Evolutionary conservation across 805 yeast species (phyloP).

Genomic region (Priceomyces castillae): DNA sequence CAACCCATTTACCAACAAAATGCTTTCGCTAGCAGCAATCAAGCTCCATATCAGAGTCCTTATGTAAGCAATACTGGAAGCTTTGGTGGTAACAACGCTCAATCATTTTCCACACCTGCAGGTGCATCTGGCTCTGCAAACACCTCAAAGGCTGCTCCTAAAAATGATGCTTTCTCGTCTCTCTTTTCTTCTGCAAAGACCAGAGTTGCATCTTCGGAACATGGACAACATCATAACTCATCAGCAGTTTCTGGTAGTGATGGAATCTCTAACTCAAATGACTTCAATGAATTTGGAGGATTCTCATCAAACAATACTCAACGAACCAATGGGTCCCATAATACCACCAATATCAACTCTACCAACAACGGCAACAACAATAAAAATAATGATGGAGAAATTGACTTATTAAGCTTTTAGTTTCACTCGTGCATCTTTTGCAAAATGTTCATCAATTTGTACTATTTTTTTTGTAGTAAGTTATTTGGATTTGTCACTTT

Average conservation of each 20-base stretch:
- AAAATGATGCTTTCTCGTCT: constrained; percentile 69
- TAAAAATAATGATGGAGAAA: constrained; percentile 30
- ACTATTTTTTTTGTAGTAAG: not conserved
- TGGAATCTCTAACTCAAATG: constrained; percentile 5
- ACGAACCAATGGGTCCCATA: constrained; percentile 9
- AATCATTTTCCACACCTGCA: constrained; percentile 29
- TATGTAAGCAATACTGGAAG: not conserved
- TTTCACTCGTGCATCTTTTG: not conserved
- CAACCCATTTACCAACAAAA: constrained; percentile 9
- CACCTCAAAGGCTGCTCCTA: constrained; percentile 38
- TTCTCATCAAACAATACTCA: constrained; percentile 23
- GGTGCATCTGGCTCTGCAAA: constrained; percentile 35
- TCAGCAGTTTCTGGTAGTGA: constrained; percentile 11
- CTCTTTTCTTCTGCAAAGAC: constrained; percentile 65
- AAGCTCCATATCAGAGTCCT: constrained; percentile 5
- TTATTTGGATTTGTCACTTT: too few relatives aligned
- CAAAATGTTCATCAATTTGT: not conserved
- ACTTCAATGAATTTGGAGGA: constrained; percentile 30
- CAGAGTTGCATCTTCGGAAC: constrained; percentile 20
- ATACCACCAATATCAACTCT: constrained; percentile 11
- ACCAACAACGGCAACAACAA: not conserved
- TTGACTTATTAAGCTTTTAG: constrained; percentile 50
- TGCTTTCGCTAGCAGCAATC: constrained; percentile 8
- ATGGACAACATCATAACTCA: constrained; percentile 2
- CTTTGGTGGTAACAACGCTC: constrained; percentile 2